Percentiles rank a stretch among this genome's conserved stretches.
These are phyloP conservation scores for Sungouiozyma intestinalis DNA, from an alignment of 805 yeast genomes.

Conservation along the genomic window DNA sequence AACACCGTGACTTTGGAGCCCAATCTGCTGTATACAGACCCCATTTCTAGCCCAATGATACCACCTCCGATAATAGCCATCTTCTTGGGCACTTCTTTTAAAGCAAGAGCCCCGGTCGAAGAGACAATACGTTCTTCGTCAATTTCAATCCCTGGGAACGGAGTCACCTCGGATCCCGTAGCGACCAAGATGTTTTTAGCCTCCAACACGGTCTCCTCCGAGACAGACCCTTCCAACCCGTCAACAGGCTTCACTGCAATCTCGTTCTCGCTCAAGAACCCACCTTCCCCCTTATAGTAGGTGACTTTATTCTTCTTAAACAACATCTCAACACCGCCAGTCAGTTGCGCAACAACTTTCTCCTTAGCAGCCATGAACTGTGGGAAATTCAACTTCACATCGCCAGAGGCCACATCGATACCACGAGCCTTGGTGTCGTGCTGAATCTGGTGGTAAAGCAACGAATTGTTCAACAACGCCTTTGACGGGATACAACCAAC, in stretches of 20 bases:
- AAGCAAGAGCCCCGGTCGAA: constrained; percentile 82
- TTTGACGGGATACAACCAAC: constrained; percentile 99
- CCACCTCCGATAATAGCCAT: constrained; percentile 97
- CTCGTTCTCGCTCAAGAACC: constrained; percentile 72
- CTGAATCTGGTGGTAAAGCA: constrained; percentile 77
- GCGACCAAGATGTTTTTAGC: constrained; percentile 91
- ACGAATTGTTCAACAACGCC: constrained; percentile 89
- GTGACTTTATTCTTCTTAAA: constrained; percentile 93
- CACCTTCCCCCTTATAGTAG: constrained; percentile 88
- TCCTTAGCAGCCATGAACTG: constrained; percentile 89
- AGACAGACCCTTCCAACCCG: constrained; percentile 60
- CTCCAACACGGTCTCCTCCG: constrained; percentile 52
- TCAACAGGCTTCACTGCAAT: constrained; percentile 78
- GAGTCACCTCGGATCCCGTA: constrained; percentile 96
- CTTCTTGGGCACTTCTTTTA: constrained; percentile 86
- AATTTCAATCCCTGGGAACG: constrained; percentile 94
- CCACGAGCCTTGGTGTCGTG: constrained; percentile 83
- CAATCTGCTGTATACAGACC: constrained; percentile 90
- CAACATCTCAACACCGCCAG: constrained; percentile 88
- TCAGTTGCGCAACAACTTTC: constrained; percentile 75
- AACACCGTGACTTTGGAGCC: constrained; percentile 93
- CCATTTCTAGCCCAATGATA: constrained; percentile 98
- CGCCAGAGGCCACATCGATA: constrained; percentile 57
- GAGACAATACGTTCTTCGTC: constrained; percentile 97
- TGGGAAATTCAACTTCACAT: constrained; percentile 62